Conservation (phyloP, 257 asterid species). For the Ballota nigra region DNA sequence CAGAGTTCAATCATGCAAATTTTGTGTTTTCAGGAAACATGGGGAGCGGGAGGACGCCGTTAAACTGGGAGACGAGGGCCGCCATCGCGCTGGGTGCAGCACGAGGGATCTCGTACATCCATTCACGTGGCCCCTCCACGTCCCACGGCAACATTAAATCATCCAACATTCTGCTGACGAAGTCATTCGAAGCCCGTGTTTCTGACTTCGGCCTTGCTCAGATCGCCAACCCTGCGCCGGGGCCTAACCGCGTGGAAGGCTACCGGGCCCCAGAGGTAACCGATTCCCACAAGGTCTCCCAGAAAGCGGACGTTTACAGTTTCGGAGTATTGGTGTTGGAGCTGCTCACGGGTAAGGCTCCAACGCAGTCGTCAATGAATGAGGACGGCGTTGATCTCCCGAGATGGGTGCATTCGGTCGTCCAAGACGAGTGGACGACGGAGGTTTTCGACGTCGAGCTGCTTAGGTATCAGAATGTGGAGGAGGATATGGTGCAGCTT, state of each 20-base stretch:
- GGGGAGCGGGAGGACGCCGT: slow-evolving; percentile 39
- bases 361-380: slow-evolving; percentile 33
- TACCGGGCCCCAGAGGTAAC: slow-evolving; percentile 54
- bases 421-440: slow-evolving; percentile 38
- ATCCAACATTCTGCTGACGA: slow-evolving; percentile 49
- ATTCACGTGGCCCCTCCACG: slow-evolving; percentile 37
- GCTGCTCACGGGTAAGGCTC: slow-evolving; percentile 49
- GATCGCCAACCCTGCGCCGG: slow-evolving; percentile 26
- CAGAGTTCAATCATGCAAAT: background rate
- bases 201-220: slow-evolving; percentile 47
- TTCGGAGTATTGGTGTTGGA: slow-evolving; percentile 52
- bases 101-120: slow-evolving; percentile 42
- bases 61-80: slow-evolving; percentile 49
- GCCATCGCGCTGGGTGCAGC: slow-evolving; percentile 46
- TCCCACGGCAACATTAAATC: slow-evolving; percentile 58
- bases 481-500: slow-evolving; percentile 49
- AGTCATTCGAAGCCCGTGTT: slow-evolving; percentile 43
- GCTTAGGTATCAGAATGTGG: slow-evolving; percentile 35
- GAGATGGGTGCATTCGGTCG: slow-evolving; percentile 50
- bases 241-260: slow-evolving; percentile 35
- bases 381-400: slow-evolving; percentile 53
- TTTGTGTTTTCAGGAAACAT: slow-evolving; percentile 33
- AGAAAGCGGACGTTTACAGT: slow-evolving; percentile 53
- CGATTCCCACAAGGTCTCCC: slow-evolving; percentile 41
- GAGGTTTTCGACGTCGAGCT: slow-evolving; percentile 45